Base-by-base conservation (phyloP, 2,329 filamentous ascomycete species). In the Chaetomiaceae sp. region DNA sequence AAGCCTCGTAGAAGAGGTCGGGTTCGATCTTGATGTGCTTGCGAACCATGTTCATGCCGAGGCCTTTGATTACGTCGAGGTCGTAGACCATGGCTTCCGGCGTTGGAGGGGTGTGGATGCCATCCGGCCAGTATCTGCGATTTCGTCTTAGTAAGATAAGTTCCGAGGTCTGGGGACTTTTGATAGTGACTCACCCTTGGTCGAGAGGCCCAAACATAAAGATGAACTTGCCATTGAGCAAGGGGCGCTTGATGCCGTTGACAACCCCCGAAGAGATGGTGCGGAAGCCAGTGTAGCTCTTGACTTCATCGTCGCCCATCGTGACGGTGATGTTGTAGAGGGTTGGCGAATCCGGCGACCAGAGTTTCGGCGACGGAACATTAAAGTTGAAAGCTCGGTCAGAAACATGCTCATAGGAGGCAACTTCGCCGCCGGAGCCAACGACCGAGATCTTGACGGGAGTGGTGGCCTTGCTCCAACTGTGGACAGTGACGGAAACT, bases 91-190 rank as follows among this genome's bases (percentile, higher is more conserved):
- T 85, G 0, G 85, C 85, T 57, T 88, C 83, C 3, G 74, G 71
- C 8, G 75, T 87, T 0, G 85, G 86, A 0, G 86, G 77, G 0
- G 77, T 77, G 62, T 88, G 79, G 3, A 88, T 70, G 0, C 85
- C 85, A 61, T 88, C 85, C 0, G 84, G 85, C 85, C 84, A 88
- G 65, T 75, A 87, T n/a, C n/a, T n/a, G n/a, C n/a, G n/a, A n/a
- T n/a, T n/a, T n/a, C n/a, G n/a, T n/a, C n/a, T n/a, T n/a, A n/a
- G n/a, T n/a, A n/a, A n/a, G n/a, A n/a, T n/a, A n/a, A n/a, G n/a
- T n/a, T n/a, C n/a, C n/a, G n/a, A n/a, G n/a, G n/a, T n/a, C n/a
- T n/a, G n/a, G n/a, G n/a, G n/a, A n/a, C n/a, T n/a, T n/a, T n/a
- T n/a, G n/a, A n/a, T n/a, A n/a, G n/a, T n/a, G n/a, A n/a, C n/a